phyloP scores from a whole-genome alignment of 257 asterid genomes.

The Gardenia jasminoides region DNA sequence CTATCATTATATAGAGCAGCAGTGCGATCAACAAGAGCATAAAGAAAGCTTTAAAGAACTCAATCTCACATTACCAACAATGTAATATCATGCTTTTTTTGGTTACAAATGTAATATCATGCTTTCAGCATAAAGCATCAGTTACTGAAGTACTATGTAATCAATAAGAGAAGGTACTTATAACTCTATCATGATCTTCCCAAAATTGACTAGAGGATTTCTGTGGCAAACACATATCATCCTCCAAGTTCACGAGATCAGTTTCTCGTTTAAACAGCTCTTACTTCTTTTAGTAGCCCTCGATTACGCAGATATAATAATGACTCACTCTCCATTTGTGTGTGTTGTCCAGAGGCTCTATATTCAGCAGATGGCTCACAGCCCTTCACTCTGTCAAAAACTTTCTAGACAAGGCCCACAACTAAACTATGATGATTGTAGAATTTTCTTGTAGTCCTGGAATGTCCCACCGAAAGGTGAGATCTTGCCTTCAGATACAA shows the following conservation, averaged over 20 bases:
- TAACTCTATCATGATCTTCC: no score
- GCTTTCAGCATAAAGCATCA: background rate
- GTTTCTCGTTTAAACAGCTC: background rate
- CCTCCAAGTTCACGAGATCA: background rate
- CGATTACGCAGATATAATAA: background rate
- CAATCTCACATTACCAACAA: background rate
- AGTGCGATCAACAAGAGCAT: no score
- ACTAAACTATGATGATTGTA: slow-evolving; percentile 52
- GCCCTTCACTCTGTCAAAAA: background rate
- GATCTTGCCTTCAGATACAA: slow-evolving; percentile 69
- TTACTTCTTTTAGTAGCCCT: background rate
- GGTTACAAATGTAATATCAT: background rate
- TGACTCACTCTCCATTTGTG: background rate
- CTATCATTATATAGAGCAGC: no score
- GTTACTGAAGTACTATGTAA: background rate
- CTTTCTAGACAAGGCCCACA: background rate
- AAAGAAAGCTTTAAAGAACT: background rate
- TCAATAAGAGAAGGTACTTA: background rate
- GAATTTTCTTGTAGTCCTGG: slow-evolving; percentile 81
- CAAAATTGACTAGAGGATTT: background rate
- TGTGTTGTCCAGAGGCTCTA: background rate
- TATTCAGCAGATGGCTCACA: background rate
- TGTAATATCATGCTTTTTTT: background rate
- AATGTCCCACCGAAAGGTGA: slow-evolving; percentile 73
- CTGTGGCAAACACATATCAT: background rate